Conservation (phyloP, 106 monocot genomes). For the Apostasia shenzhenica region DNA sequence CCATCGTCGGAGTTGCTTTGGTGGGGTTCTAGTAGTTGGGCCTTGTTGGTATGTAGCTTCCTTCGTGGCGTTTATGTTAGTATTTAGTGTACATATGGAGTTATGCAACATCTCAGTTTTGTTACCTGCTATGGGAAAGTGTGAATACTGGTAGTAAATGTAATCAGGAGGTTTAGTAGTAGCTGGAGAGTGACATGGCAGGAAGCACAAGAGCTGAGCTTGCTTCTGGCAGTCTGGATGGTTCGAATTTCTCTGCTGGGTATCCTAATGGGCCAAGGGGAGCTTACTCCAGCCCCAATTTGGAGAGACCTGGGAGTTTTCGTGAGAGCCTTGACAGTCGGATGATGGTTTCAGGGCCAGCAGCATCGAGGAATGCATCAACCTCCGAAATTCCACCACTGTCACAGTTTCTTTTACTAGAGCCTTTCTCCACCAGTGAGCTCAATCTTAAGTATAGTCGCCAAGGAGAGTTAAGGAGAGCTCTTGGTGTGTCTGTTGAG, state of each 20-base stretch:
- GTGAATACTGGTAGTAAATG: neutral
- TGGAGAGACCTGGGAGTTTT: slow-evolving; percentile 71
- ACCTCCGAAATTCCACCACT: slow-evolving; percentile 28
- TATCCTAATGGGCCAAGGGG: slow-evolving; percentile 51
- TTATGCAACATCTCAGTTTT: neutral
- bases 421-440: slow-evolving; percentile 42
- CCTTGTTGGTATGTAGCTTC: neutral
- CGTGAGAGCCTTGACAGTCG: slow-evolving; percentile 53
- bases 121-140: neutral
- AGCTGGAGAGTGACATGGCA: slow-evolving; percentile 34
- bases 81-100: too few species aligned
- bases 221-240: slow-evolving; percentile 50
- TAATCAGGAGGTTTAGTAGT: slow-evolving; percentile 20
- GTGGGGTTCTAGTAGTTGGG: neutral
- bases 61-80: too few species aligned
- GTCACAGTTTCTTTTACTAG: slow-evolving; percentile 45
- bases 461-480: slow-evolving; percentile 61
- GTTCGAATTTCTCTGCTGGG: slow-evolving; percentile 30
- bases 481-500: slow-evolving; percentile 59
- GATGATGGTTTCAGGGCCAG: slow-evolving; percentile 19
- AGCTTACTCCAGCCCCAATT: slow-evolving; percentile 27
- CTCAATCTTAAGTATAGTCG: slow-evolving; percentile 59
- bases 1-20: neutral
- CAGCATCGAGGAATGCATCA: slow-evolving; percentile 28
- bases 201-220: slow-evolving; percentile 39